Base-by-base conservation (phyloP, 331 rosid species). In the Malus hybrid region DNA sequence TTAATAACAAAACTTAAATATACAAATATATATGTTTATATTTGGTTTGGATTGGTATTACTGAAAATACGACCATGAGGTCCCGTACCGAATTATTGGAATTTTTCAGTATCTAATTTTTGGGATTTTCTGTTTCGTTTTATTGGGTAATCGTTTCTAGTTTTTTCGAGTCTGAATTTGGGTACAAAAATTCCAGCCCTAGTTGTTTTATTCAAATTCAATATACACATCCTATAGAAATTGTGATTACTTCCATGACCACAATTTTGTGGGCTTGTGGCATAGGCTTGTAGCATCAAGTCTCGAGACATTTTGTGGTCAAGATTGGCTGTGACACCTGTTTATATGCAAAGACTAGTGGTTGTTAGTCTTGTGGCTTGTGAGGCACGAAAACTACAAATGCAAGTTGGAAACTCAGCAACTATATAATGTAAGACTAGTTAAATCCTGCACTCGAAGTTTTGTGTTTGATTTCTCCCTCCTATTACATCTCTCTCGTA, bases 191-290 rank as follows among this genome's bases (percentile, higher is more conserved):
- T 39, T 39, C 46, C 46, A 39, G 46, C 46, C 46, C 46, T 39
- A 39, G 46, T 39, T 39, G 46, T 39, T 39, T 39, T 39, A 39
- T 39, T 39, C 46, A 39, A 39, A 39, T 39, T 16, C 2, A 52
- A 52, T 52, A 6, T 18, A 6, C n/a, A 16, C 57, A 16, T 52
- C 20, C 20, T 16, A 16, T 16, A 16, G 4, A 57, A 57, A 20
- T 57, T 1, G 63, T 57, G 12, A 7, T 6, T 16, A 11, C 57
- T 73, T 60, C 56, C 76, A 58, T 81, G 89, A 85, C 92, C 86
- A 75, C 77, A 77, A 61, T 72, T 77, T 81, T 53, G 83, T 68
- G 79, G 77, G 44, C 64, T 72, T 75, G 68, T 57, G 81, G 75
- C 57, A 83, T 63, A 52, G 72, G 66, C 19, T 2, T 77, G 72